Conservation (phyloP, 352 stramenopile species). For the Pythium sukuiense region DNA sequence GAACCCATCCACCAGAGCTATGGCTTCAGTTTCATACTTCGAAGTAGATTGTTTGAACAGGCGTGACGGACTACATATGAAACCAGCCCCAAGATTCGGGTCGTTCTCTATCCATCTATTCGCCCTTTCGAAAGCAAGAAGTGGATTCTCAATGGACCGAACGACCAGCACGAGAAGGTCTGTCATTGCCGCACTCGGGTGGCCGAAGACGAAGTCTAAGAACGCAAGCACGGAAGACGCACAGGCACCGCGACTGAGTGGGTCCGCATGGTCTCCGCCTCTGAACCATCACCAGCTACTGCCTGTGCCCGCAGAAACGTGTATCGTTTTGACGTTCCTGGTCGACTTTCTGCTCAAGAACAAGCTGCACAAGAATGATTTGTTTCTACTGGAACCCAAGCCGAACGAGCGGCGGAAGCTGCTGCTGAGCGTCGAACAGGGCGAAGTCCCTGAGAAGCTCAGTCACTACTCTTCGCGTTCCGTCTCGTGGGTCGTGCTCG, state of each 20-base stretch:
- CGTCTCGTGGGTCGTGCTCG: constrained; percentile 26
- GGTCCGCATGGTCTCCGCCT: no score
- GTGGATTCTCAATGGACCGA: neutral
- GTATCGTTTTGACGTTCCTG: constrained; percentile 32
- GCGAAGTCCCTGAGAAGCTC: constrained; percentile 28
- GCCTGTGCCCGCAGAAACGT: constrained; percentile 26
- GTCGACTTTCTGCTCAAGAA: constrained; percentile 35
- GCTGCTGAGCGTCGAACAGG: constrained; percentile 23
- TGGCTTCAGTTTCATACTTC: no score
- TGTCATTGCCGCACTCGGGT: neutral
- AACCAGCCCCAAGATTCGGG: no score
- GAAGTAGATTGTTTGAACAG: no score
- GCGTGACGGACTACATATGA: no score
- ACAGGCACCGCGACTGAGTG: no score
- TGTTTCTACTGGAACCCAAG: constrained; percentile 34
- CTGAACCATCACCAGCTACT: neutral
- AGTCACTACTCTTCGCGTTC: constrained; percentile 34
- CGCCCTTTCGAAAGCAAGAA: neutral
- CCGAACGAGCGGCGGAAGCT: constrained; percentile 24
- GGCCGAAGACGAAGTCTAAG: neutral
- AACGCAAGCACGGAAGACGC: neutral
- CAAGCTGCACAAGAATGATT: constrained; percentile 41
- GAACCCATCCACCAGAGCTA: no score
- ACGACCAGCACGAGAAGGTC: neutral
- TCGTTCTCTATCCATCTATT: neutral